These are phyloP conservation scores for Nicotiana benthamiana DNA, from an alignment of 257 asterid genomes.

Conservation along the genomic window DNA sequence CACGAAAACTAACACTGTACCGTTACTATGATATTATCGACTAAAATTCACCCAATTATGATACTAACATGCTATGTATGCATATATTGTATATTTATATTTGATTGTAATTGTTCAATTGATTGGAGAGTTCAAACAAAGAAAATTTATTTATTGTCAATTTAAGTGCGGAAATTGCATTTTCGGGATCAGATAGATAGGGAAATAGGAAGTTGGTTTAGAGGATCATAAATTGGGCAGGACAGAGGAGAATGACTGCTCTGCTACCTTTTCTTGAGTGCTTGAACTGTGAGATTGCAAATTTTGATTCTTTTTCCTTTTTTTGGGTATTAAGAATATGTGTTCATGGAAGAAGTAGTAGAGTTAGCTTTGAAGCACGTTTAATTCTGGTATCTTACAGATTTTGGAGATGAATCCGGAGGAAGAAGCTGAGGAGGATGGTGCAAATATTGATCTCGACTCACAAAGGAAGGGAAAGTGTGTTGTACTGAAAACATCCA, in stretches of 20 bases:
- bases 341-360: not conserved
- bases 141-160: not conserved
- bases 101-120: not conserved
- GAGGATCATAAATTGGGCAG: not conserved
- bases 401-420: conserved; percentile 98
- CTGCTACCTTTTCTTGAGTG: not conserved
- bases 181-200: not conserved
- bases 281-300: not conserved
- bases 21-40: not conserved
- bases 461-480: conserved; percentile 98
- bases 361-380: not conserved
- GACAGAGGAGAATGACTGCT: not conserved
- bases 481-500: conserved; percentile 89
- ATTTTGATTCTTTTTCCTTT: not conserved
- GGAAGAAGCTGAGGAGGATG: conserved; percentile 98
- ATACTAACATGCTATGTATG: not conserved
- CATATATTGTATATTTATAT: not conserved
- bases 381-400: conserved; percentile 22
- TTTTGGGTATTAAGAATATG: not conserved
- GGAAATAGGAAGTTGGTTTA: not conserved
- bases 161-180: not conserved
- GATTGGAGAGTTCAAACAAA: not conserved
- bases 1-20: not conserved
- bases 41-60: too few relatives aligned
- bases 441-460: conserved; percentile 96